Percentiles rank a stretch among this genome's conserved stretches.
Evolutionary conservation across 2,329 filamentous ascomycete genomes (phyloP).

Genomic region (Gyromitra esculenta): DNA sequence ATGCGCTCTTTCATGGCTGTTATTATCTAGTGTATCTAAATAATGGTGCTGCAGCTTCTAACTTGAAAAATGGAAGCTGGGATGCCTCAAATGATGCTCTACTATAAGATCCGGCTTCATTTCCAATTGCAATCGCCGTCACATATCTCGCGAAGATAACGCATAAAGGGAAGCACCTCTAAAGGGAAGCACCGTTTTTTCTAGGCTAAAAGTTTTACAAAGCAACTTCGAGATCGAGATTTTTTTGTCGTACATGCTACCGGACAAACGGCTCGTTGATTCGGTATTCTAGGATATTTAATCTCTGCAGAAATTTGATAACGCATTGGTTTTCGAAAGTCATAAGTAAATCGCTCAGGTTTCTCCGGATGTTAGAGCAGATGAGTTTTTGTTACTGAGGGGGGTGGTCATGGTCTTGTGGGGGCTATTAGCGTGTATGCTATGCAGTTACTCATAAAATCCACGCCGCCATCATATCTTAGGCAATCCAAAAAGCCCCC

Average conservation of each 20-base stretch:
- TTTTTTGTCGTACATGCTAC: background rate
- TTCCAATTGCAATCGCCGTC: background rate
- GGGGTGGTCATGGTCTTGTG: background rate
- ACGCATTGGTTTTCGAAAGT: background rate
- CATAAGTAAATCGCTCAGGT: background rate
- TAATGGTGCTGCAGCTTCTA: background rate
- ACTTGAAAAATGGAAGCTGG: background rate
- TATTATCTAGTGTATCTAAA: background rate
- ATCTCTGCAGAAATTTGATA: background rate
- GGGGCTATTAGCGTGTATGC: background rate
- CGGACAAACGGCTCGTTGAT: constrained; percentile 11
- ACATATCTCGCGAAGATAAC: background rate
- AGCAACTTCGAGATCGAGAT: background rate
- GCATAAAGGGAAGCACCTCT: constrained; percentile 9
- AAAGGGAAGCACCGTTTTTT: constrained; percentile 1
- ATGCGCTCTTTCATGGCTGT: background rate
- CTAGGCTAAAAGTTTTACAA: background rate
- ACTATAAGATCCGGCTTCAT: background rate
- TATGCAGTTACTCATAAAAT: background rate
- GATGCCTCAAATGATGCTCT: background rate
- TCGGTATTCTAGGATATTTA: constrained; percentile 1
- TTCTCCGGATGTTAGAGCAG: background rate
- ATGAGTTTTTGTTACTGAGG: background rate
- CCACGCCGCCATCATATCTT: background rate
- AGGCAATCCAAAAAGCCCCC: background rate